Conservation (phyloP, 164 flowering plant species). For the Piper betle region DNA sequence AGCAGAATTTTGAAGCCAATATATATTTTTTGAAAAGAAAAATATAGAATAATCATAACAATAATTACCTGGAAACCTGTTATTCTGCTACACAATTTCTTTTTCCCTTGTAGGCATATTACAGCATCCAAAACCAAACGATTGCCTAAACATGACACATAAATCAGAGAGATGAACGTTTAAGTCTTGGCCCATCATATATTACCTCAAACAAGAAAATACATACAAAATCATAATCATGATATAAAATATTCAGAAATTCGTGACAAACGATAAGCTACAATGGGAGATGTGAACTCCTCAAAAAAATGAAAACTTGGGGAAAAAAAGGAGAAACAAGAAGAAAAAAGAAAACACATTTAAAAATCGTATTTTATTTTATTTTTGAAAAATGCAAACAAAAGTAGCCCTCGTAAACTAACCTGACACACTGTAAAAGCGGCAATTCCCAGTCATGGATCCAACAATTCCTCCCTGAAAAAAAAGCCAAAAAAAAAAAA, state of each 20-base stretch:
- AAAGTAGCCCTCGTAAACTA: background rate
- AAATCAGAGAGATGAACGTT: background rate
- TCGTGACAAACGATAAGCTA: constrained; percentile 6
- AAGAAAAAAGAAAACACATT: no score
- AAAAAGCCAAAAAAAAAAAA: constrained; percentile 5
- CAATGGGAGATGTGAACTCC: constrained; percentile 38
- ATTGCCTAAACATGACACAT: constrained; percentile 33
- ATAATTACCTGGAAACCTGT: constrained; percentile 67
- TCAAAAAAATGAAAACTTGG: constrained; percentile 5
- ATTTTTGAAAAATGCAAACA: no score
- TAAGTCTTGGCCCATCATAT: background rate
- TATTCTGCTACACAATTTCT: constrained; percentile 51
- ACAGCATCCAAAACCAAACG: constrained; percentile 36
- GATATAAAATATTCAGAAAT: constrained; percentile 53
- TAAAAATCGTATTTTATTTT: no score
- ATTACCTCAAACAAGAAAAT: background rate
- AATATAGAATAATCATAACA: background rate
- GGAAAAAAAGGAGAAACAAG: background rate
- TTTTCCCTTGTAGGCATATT: constrained; percentile 48
- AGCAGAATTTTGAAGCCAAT: background rate
- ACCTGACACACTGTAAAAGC: constrained; percentile 59
- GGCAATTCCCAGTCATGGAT: constrained; percentile 55
- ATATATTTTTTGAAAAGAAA: background rate
- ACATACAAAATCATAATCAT: background rate
- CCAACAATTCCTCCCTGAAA: constrained; percentile 75